Evolutionary conservation across 805 yeast species (phyloP).

Genomic region (Candida sonorensis): DNA sequence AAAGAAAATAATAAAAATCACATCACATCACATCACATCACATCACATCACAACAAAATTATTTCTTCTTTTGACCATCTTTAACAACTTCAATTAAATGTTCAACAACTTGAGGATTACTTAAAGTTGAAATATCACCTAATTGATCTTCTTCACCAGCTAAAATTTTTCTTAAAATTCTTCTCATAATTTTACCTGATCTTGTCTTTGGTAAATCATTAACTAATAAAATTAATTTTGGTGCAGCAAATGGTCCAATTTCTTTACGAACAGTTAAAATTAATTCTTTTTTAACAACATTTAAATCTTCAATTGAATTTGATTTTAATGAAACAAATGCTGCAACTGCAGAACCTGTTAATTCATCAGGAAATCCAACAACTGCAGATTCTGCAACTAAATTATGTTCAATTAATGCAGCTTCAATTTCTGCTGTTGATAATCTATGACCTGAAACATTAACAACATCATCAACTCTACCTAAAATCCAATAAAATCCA

Average conservation of each 20-base stretch:
- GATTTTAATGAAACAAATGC: constrained; percentile 87
- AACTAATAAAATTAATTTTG: constrained; percentile 65
- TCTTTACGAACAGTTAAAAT: constrained; percentile 67
- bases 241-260: constrained; percentile 85
- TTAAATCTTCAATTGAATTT: constrained; percentile 38
- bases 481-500: constrained; percentile 96
- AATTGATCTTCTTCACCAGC: constrained; percentile 75
- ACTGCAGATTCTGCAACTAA: constrained; percentile 94
- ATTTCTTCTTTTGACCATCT: constrained; percentile 4
- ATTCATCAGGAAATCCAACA: constrained; percentile 88
- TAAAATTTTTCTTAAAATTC: constrained; percentile 70
- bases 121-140: constrained; percentile 73
- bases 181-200: constrained; percentile 84
- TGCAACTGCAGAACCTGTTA: constrained; percentile 96
- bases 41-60: too few relatives aligned
- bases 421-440: constrained; percentile 97
- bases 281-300: constrained; percentile 54
- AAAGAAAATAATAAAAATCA: background rate
- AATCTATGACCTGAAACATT: constrained; percentile 96
- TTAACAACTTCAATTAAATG: constrained; percentile 53
- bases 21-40: background rate
- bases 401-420: constrained; percentile 74
- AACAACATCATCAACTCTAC: constrained; percentile 97
- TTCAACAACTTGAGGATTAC: constrained; percentile 68
- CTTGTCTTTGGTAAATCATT: constrained; percentile 80